These are phyloP conservation scores for Cornus kousa DNA, from an alignment of 148 eudicot species.

Conservation along the genomic window DNA sequence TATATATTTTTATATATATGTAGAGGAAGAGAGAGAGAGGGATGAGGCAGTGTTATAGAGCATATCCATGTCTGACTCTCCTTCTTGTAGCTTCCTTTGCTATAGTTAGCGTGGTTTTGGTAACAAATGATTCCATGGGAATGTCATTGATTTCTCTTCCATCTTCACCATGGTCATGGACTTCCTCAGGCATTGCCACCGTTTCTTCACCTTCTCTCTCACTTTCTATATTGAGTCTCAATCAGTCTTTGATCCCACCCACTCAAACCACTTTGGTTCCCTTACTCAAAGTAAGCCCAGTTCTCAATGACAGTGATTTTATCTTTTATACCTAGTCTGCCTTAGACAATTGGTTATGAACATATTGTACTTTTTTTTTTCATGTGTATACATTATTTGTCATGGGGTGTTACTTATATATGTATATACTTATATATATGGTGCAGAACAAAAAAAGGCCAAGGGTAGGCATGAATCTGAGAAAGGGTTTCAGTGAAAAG, in stretches of 20 bases:
- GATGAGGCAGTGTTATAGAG: slow-evolving; percentile 2
- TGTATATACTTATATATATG: not conserved
- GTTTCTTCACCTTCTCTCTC: not conserved
- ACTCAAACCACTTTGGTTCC: not conserved
- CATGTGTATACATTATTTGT: too few relatives aligned
- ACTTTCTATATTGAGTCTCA: not conserved
- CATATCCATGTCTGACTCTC: not conserved
- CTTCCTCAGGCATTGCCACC: not conserved
- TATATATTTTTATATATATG: too few relatives aligned
- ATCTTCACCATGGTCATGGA: slow-evolving; percentile 19
- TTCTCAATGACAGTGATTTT: too few relatives aligned
- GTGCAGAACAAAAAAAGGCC: not conserved
- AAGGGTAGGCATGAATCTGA: not conserved
- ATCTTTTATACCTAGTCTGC: too few relatives aligned
- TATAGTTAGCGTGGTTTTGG: not conserved
- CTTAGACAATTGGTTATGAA: too few relatives aligned
- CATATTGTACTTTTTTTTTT: not conserved
- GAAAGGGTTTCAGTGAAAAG: not conserved
- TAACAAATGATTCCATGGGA: too few relatives aligned
- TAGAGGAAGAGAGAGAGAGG: not conserved
- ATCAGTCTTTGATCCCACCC: not conserved
- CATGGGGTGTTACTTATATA: not conserved
- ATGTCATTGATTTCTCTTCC: not conserved
- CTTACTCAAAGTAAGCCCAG: too few relatives aligned
- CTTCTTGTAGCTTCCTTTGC: not conserved